phyloP scores from a whole-genome alignment of 108 stramenopile genomes.

The Schizochytrium sp. region DNA sequence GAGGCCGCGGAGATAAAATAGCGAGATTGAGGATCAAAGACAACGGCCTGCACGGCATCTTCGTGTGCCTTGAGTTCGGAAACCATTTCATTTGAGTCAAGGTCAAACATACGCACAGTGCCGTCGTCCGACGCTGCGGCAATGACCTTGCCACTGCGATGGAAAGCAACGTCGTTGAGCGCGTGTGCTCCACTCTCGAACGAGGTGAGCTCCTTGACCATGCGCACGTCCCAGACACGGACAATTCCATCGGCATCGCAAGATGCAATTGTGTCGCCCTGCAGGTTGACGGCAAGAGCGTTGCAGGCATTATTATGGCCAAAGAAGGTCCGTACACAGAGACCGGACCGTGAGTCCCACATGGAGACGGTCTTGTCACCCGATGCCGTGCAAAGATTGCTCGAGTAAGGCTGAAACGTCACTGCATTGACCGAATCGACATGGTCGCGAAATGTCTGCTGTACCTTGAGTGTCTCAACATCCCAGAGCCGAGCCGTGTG shows the following conservation, averaged over 20 bases:
- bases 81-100: not conserved
- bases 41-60: slow-evolving; percentile 50
- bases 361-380: slow-evolving; percentile 59
- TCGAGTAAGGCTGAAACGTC: slow-evolving; percentile 56
- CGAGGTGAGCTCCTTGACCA: slow-evolving; percentile 51
- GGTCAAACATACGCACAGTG: slow-evolving; percentile 35
- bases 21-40: slow-evolving; percentile 44
- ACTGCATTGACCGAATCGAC: slow-evolving; percentile 54
- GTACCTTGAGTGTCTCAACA: slow-evolving; percentile 36
- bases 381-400: slow-evolving; percentile 51
- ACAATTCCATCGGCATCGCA: slow-evolving; percentile 57
- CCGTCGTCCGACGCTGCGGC: slow-evolving; percentile 50
- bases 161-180: slow-evolving; percentile 41
- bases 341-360: slow-evolving; percentile 51
- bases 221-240: slow-evolving; percentile 51
- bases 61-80: slow-evolving; percentile 40
- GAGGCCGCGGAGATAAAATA: slow-evolving; percentile 42
- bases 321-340: slow-evolving; percentile 55
- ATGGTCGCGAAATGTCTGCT: slow-evolving; percentile 56
- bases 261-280: slow-evolving; percentile 49
- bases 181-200: slow-evolving; percentile 43
- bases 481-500: slow-evolving; percentile 58
- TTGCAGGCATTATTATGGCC: slow-evolving; percentile 59
- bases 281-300: slow-evolving; percentile 38
- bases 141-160: slow-evolving; percentile 37